Evolutionary conservation across 1,284 basidiomycete genomes (phyloP), one percentile per base, ranked within the genome.

Genomic region (Puccinia coronata): DNA sequence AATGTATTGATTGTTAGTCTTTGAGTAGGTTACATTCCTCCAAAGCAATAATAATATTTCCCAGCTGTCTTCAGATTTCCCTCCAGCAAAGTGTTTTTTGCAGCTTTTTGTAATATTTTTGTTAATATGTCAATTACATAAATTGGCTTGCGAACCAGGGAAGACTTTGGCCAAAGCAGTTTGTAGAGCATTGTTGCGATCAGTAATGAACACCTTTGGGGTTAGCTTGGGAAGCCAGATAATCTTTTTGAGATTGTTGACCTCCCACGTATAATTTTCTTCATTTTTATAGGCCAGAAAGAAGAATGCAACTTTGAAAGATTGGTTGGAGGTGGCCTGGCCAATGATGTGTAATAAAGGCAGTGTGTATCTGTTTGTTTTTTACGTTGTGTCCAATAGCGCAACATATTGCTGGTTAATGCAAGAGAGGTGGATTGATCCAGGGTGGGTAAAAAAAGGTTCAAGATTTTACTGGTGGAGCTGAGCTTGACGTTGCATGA

Each of bases 331-430:
- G n/a, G n/a, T n/a, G n/a, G n/a, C n/a, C n/a, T n/a, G n/a, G n/a
- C n/a, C n/a, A n/a, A n/a, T n/a, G n/a, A n/a, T n/a, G n/a, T 69
- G 65, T 5, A 69, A 25, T 11, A 69, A 39, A 18, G 25, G 65
- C 16, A 69, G 18, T n/a, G 41, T 49, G 31, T 69, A 69, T 12
- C 14, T 5, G n/a, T 49, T 49, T 41, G 36, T 69, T n/a, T 69
- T 41, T 34, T 69, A 69, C 6, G 65, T 69, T 18, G 36, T 14
- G 36, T 69, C 65, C 3, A 69, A 14, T 9, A 69, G 43, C 8
- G 43, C n/a, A 9, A 69, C 65, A 69, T 69, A n/a, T n/a, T n/a
- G 65, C 36, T 69, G 65, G 28, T 69, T 69, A 11, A 69, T 69
- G 31, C n/a, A n/a, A 41, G 39, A 34, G 23, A 69, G 43, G 28